Evolutionary conservation across 2,329 filamentous ascomycete species (phyloP), one percentile per base, ranked within the genome.

Genomic region (Aspergillus aculeatus): DNA sequence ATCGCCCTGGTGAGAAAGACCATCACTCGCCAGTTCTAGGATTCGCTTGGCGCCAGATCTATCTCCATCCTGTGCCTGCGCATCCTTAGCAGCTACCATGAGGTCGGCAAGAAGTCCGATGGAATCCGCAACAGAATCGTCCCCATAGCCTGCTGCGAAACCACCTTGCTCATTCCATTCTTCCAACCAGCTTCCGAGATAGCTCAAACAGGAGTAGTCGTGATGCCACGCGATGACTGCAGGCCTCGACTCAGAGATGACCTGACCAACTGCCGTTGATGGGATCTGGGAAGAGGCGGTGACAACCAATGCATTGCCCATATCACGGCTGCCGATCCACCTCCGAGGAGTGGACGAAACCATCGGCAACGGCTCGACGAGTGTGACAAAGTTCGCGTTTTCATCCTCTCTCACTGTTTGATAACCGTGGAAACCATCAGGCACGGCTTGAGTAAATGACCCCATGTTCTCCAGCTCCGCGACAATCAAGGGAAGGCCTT

Each of bases 381-480:
- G 83, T 61, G 85, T 82, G 61, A 97, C 90, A 19, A 86, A 86
- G 67, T 96, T 95, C 26, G 86, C 86, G 65, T 95, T 93, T 60
- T 95, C 90, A 64, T 96, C 91, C 75, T 97, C 93, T 56, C 90
- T 87, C 44, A 89, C 87, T 12, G 93, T 86, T 62, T 88, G 85
- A 67, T 96, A 97, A 38, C 84, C 85, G 47, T 84, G 83, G 72
- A 96, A 96, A 32, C 84, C 77, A 0, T 83, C 77, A 0, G 91
- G 88, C n/a, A 96, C 82, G 12, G 84, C 81, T 65, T 96, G 88
- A 29, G 94, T 96, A 57, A 97, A 85, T 6, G 85, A 89, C 1
- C 86, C 84, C 56, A 92, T 89, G 59, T 82, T 83, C 59, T 88
- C 84, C 12, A 97, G 80, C 57, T 89, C 80, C n/a, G 83, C 78